A percentile compares a stretch with the other conserved stretches of the same genome.
Conservation (phyloP, 371 early-diverging fungal species). For the Mortierella sp. region DNA sequence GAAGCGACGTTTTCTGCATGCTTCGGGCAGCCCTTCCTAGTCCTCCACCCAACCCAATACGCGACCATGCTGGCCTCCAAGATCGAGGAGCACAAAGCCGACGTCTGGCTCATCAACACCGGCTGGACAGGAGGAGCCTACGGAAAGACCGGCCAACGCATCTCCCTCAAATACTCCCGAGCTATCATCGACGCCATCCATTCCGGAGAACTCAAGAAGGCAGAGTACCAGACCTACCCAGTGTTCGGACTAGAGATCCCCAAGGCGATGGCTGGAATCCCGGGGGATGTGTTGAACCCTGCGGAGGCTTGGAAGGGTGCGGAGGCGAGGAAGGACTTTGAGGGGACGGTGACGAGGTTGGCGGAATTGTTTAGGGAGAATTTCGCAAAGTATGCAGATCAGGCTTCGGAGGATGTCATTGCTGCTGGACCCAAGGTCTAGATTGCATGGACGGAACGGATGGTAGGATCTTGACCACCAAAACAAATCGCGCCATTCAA, state of each 20-base stretch:
- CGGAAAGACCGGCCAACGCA: constrained; percentile 88
- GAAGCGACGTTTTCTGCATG: constrained; percentile 96
- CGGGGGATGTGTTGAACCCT: constrained; percentile 91
- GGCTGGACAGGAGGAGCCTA: constrained; percentile 98
- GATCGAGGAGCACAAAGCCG: constrained; percentile 90
- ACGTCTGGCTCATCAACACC: constrained; percentile 98
- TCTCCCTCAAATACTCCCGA: constrained; percentile 96
- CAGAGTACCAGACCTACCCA: constrained; percentile 84
- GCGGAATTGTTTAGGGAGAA: constrained; percentile 90
- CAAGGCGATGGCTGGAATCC: constrained; percentile 79
- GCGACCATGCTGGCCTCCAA: constrained; percentile 97
- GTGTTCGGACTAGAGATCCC: constrained; percentile 93
- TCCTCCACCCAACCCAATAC: constrained; percentile 97
- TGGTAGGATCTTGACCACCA: too few species aligned
- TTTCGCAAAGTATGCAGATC: constrained; percentile 89
- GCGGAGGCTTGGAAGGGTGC: constrained; percentile 87
- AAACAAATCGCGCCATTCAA: background rate
- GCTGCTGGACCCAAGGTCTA: constrained; percentile 78
- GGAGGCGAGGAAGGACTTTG: constrained; percentile 66
- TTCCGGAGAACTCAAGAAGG: constrained; percentile 88
- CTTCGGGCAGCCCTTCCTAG: constrained; percentile 98
- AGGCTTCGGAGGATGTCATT: constrained; percentile 82
- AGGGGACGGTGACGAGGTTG: constrained; percentile 77
- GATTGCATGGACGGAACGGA: background rate
- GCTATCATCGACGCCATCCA: constrained; percentile 98